Conservation (phyloP, 129 eudicot genomes). For the Smallanthus sonchifolius region DNA sequence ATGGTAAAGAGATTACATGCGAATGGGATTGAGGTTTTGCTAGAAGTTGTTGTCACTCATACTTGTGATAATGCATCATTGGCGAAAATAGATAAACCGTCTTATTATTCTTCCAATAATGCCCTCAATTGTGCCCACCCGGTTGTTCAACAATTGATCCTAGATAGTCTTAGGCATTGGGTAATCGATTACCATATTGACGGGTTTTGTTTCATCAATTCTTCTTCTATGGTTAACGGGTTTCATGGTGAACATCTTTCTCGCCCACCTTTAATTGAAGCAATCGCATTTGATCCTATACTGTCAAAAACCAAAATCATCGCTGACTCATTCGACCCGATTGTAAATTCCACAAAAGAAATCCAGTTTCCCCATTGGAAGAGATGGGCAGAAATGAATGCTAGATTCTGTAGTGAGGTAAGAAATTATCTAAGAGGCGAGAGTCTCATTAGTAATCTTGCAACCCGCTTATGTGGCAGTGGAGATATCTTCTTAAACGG, state of each 20-base stretch:
- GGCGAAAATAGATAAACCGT: conserved; percentile 48
- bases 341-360: conserved; percentile 33
- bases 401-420: conserved; percentile 49
- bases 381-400: conserved; percentile 94
- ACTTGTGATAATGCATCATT: conserved; percentile 47
- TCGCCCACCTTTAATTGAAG: conserved; percentile 94
- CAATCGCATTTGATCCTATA: conserved; percentile 78
- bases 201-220: conserved; percentile 77
- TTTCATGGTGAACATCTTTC: conserved; percentile 63
- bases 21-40: conserved; percentile 69
- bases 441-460: conserved; percentile 70
- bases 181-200: conserved; percentile 83
- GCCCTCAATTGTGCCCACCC: conserved; percentile 76
- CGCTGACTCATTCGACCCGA: conserved; percentile 74
- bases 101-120: conserved; percentile 41
- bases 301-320: conserved; percentile 74
- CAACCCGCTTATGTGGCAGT: conserved; percentile 95
- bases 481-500: conserved; percentile 75
- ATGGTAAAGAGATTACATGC: conserved; percentile 85
- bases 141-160: conserved; percentile 66
- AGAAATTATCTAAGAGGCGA: conserved; percentile 69
- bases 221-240: conserved; percentile 63
- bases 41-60: conserved; percentile 88
- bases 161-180: conserved; percentile 91
- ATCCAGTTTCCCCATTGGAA: conserved; percentile 87